phyloP scores from a whole-genome alignment of 2,329 filamentous ascomycete species.

The Colletotrichum trifolii region DNA sequence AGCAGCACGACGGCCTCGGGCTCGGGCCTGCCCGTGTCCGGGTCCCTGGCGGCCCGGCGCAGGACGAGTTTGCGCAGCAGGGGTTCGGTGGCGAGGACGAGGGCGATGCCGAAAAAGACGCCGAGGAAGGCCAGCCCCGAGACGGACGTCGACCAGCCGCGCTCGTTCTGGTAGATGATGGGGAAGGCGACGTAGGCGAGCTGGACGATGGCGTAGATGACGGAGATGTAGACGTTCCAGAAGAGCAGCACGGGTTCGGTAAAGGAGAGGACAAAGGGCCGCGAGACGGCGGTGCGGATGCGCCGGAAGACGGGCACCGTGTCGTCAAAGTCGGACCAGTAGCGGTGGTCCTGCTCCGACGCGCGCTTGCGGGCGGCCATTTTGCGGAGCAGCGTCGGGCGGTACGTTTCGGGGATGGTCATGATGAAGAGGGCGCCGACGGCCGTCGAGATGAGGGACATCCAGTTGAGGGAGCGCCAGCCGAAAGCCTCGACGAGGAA shows the following conservation, averaged over 20 bases:
- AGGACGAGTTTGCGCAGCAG: constrained; percentile 64
- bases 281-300: constrained; percentile 67
- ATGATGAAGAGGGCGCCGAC: constrained; percentile 62
- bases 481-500: constrained; percentile 69
- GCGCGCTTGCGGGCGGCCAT: constrained; percentile 59
- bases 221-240: constrained; percentile 71
- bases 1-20: constrained; percentile 73
- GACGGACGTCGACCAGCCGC: constrained; percentile 68
- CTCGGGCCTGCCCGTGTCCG: constrained; percentile 66
- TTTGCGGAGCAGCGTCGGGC: constrained; percentile 61
- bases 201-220: constrained; percentile 73
- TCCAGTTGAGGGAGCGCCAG: constrained; percentile 73
- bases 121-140: constrained; percentile 58
- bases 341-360: constrained; percentile 61
- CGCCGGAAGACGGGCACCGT: constrained; percentile 62
- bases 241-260: constrained; percentile 65
- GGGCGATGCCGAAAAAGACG: constrained; percentile 36
- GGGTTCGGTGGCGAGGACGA: constrained; percentile 53
- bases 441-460: constrained; percentile 64
- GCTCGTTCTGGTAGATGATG: constrained; percentile 66
- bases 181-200: constrained; percentile 74
- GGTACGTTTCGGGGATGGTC: constrained; percentile 65
- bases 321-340: constrained; percentile 70
- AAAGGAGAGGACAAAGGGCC: constrained; percentile 70
- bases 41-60: constrained; percentile 65